Evolutionary conservation across 1,284 basidiomycete genomes (phyloP), one percentile per base, ranked within the genome.

Genomic region (Cutaneotrichosporon sp.): DNA sequence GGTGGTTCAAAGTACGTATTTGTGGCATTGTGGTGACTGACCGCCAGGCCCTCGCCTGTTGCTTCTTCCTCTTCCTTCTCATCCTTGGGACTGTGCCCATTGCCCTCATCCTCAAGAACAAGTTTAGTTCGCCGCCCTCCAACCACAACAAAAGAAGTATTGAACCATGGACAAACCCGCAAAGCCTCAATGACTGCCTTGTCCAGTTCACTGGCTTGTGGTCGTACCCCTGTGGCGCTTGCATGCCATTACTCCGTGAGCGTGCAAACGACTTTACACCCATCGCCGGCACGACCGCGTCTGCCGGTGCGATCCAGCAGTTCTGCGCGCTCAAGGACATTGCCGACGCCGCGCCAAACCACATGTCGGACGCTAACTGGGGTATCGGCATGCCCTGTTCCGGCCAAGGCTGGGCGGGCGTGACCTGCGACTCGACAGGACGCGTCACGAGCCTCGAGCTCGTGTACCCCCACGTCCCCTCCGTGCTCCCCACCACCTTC

Each of bases 321-420:
- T 76, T 69, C 56, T 77, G 75, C 46, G 68, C 71, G 1, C 54
- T 76, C 42, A 64, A 67, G 52, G 66, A 73, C 35, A 46, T 76
- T 4, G 12, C 30, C n/a, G 18, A 30, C 23, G n/a, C 23, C 5
- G 52, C 49, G 0, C 18, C 43, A n/a, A 36, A 36, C 7, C 18
- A 8, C 2, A 30, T 49, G 34, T 17, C 30, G 18, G 46, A 36
- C n/a, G 21, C 42, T 21, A 63, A 62, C 2, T 70, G 69, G 70
- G 63, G 56, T 21, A 55, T 45, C 12, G 60, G 69, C 51, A 63
- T 58, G 5, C 63, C 66, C 0, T 74, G 75, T 54, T 5, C 12
- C 1, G 60, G 46, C 4, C 58, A 59, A 5, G 26, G 26, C 7
- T 77, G 75, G 75, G 51, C 36, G 15, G 74, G 74, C 0, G 46